Conservation (phyloP, 148 eudicot genomes). For the Arctostaphylos glauca region DNA sequence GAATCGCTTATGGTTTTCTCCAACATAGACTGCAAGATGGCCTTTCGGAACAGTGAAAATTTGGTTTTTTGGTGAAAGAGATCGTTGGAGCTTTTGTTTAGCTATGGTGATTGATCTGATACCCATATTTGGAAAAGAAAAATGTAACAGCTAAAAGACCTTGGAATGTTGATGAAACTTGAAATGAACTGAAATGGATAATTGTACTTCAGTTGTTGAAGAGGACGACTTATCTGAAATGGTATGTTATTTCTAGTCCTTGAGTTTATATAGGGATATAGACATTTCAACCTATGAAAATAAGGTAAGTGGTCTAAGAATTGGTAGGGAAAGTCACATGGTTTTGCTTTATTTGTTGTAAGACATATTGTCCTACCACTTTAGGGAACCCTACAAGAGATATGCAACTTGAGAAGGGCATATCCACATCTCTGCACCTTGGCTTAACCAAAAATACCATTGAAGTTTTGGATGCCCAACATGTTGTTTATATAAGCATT, state of each 20-base stretch:
- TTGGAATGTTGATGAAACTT: too few species aligned
- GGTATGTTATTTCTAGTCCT: not conserved
- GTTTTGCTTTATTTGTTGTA: not conserved
- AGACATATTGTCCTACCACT: not conserved
- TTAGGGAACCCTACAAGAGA: not conserved
- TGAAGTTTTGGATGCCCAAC: not conserved
- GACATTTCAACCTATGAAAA: not conserved
- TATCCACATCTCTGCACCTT: not conserved
- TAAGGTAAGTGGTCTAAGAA: not conserved
- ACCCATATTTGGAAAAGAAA: too few species aligned
- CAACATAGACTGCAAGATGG: too few species aligned
- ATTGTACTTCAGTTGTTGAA: not conserved
- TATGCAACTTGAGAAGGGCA: not conserved
- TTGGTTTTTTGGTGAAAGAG: too few species aligned
- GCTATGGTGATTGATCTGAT: too few species aligned
- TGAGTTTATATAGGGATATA: not conserved
- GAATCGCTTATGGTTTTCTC: too few species aligned
- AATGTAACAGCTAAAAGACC: too few species aligned
- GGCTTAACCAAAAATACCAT: not conserved
- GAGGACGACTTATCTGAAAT: not conserved
- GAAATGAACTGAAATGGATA: too few species aligned
- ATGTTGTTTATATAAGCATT: not conserved
- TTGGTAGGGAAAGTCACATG: conserved; percentile 1
- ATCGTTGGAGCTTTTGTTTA: too few species aligned
- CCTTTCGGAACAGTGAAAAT: too few species aligned